phyloP scores from a whole-genome alignment of 2,329 filamentous ascomycete species.

The Penicillium sp. region DNA sequence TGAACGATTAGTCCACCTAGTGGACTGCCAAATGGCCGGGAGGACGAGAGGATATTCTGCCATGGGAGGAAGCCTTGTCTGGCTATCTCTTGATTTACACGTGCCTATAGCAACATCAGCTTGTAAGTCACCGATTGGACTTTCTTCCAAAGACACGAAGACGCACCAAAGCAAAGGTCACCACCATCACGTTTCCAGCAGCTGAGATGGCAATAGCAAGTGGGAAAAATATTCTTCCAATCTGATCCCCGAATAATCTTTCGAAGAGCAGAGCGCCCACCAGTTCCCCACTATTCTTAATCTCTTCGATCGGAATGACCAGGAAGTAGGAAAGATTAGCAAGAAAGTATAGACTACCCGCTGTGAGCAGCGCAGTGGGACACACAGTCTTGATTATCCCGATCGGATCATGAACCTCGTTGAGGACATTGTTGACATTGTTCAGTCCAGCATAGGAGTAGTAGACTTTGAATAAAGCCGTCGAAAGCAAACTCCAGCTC shows the following conservation, averaged over 20 bases:
- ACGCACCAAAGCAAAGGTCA: slow-evolving; percentile 65
- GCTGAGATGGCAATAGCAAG: slow-evolving; percentile 66
- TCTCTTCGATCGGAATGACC: slow-evolving; percentile 66
- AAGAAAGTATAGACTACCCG: slow-evolving; percentile 64
- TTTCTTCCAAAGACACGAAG: background rate
- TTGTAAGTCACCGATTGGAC: slow-evolving; percentile 1
- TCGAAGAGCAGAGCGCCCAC: slow-evolving; percentile 69
- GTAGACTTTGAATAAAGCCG: slow-evolving; percentile 62
- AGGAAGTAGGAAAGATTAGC: slow-evolving; percentile 64
- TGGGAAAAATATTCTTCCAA: slow-evolving; percentile 60
- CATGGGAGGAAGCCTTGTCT: slow-evolving; percentile 69
- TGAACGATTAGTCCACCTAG: slow-evolving; percentile 67
- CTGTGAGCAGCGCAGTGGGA: slow-evolving; percentile 59
- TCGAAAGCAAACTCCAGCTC: slow-evolving; percentile 67
- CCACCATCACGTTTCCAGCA: slow-evolving; percentile 70
- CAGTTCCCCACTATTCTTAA: slow-evolving; percentile 64
- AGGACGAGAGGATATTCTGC: slow-evolving; percentile 60
- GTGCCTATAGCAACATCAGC: slow-evolving; percentile 49
- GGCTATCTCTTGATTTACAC: slow-evolving; percentile 71
- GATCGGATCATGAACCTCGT: slow-evolving; percentile 68
- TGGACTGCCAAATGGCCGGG: slow-evolving; percentile 65
- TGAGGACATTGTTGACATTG: slow-evolving; percentile 69
- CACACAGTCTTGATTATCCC: slow-evolving; percentile 64
- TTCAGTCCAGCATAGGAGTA: slow-evolving; percentile 67
- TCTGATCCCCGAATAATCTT: slow-evolving; percentile 57